Conservation (phyloP, 2,329 filamentous ascomycete species). For the Penicillium sp. region DNA sequence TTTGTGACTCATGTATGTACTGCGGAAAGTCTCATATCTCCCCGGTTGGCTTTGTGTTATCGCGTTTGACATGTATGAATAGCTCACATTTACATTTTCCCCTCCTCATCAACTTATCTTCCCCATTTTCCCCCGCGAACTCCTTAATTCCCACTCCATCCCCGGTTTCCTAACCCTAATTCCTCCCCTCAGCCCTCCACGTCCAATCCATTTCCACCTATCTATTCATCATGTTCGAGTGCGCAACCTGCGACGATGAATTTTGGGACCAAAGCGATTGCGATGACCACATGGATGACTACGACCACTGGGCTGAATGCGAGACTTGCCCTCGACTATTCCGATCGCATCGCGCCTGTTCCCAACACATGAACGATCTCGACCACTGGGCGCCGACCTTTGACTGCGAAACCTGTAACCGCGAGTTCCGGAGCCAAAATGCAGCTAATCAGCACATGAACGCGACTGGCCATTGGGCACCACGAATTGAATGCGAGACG, state of each 20-base stretch:
- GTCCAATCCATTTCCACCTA: background rate
- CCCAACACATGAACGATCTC: conserved; percentile 5
- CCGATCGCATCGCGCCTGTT: background rate
- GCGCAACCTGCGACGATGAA: background rate
- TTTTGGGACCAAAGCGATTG: background rate
- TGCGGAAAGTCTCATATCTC: no score
- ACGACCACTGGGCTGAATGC: background rate
- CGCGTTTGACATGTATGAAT: background rate
- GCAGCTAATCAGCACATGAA: conserved; percentile 33
- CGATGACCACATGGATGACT: background rate
- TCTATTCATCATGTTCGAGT: background rate
- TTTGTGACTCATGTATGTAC: no score
- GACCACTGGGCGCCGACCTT: conserved; percentile 1
- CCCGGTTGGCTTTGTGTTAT: no score
- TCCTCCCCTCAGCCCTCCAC: no score
- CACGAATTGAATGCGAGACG: conserved; percentile 52
- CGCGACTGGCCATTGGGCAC: conserved; percentile 21
- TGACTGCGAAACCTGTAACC: conserved; percentile 29
- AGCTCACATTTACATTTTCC: background rate
- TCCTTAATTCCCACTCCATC: background rate
- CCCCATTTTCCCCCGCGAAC: background rate
- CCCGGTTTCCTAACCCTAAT: background rate
- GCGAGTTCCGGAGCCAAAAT: conserved; percentile 17
- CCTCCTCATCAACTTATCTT: background rate
- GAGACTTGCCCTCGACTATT: background rate